Evolutionary conservation across 495 filamentous ascomycete species (phyloP), one percentile per base, ranked within the genome.

Genomic region (Xylaria longipes): DNA sequence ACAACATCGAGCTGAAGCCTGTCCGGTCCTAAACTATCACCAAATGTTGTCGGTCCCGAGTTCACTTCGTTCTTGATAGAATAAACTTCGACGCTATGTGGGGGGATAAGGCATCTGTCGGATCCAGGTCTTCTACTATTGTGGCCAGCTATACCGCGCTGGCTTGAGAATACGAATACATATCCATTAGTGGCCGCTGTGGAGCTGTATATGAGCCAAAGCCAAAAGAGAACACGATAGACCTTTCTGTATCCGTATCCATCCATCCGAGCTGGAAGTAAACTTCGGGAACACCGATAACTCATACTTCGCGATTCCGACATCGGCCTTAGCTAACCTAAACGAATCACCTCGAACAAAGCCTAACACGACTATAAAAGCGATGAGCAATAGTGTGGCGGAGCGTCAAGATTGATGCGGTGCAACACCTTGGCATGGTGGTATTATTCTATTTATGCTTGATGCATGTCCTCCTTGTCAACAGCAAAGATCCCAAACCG

Each of bases 401-500:
- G 50, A 41, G 50, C 8, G 8, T 27, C 25, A 27, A 27, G 22
- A 25, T 54, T 22, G 7, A 27, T 15, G 22, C 14, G 11, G 3
- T 54, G 7, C 14, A 54, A 27, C 7, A 27, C 25, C 50, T 46
- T 20, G 43, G 15, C 17, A 4, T 46, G 22, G 25, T 27, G 22
- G 5, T 58, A 35, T 58, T 1, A 35, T 17, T 12, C 29, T 7
- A 6, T 6, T 35, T 35, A 9, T 20, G 3, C 3, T 58, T 5
- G 50, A 27, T 54, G 25, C 52, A 17, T 33, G 0, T 57, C 14
- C 27, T 48, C 62, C 25, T 65, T 20, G 17, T 65, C 62, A 5
- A 65, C 62, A 46, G n/a, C 41, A 6, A 46, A 65, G 17, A 65
- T 65, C 27, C 61, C 61, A 64, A 64, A 64, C 14, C n/a, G 61